phyloP scores from a whole-genome alignment of 2,329 filamentous ascomycete species.

The Rachicladosporium sp. region DNA sequence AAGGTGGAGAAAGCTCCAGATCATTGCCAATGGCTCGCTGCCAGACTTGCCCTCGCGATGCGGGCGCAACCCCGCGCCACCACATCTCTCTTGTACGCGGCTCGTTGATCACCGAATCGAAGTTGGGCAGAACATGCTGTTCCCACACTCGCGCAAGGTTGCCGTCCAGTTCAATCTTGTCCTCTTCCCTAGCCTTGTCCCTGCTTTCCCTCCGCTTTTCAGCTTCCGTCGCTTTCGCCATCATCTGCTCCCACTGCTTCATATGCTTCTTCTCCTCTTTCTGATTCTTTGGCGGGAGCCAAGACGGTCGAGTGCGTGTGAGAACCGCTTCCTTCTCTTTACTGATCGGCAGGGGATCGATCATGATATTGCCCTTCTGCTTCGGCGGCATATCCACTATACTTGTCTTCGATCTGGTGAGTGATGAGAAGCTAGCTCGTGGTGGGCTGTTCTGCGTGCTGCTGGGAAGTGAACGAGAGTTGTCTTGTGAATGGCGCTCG shows the following conservation, averaged over 20 bases:
- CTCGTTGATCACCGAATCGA: slow-evolving; percentile 58
- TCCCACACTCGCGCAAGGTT: slow-evolving; percentile 55
- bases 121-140: slow-evolving; percentile 62
- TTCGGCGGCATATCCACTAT: slow-evolving; percentile 49
- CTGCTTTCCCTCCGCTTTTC: slow-evolving; percentile 39
- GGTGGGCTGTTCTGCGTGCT: slow-evolving; percentile 17
- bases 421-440: slow-evolving; percentile 6
- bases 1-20: slow-evolving; percentile 52
- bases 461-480: slow-evolving; percentile 22
- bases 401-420: slow-evolving; percentile 10
- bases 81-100: slow-evolving; percentile 62
- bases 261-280: slow-evolving; percentile 84
- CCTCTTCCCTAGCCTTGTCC: slow-evolving; percentile 40
- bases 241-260: slow-evolving; percentile 75
- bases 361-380: slow-evolving; percentile 65
- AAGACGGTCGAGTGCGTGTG: slow-evolving; percentile 64
- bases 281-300: slow-evolving; percentile 77
- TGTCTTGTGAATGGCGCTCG: slow-evolving; percentile 35
- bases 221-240: slow-evolving; percentile 49
- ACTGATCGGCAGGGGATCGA: slow-evolving; percentile 70
- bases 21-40: slow-evolving; percentile 60
- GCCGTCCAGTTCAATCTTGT: slow-evolving; percentile 35
- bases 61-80: slow-evolving; percentile 68
- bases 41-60: slow-evolving; percentile 60
- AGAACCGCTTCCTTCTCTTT: slow-evolving; percentile 79